Evolutionary conservation across 1,284 basidiomycete genomes (phyloP), one percentile per base, ranked within the genome.

Genomic region (Rhizoctonia solani): DNA sequence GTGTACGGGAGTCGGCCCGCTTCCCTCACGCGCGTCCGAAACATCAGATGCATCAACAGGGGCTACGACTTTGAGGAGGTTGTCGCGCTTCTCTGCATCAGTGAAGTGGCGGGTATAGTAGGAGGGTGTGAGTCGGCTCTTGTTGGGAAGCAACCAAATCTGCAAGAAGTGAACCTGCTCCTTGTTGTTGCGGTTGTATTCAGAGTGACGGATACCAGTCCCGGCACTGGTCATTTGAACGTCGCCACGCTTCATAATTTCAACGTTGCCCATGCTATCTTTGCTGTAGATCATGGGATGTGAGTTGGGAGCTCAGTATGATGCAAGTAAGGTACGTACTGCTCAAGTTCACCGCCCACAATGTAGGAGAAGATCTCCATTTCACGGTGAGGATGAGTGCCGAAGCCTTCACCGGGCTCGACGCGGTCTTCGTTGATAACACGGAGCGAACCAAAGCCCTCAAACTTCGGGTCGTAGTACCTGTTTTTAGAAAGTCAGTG

Each of bases 331-430:
- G 52, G 46, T 19, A 76, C 80, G 67, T 75, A 91, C 90, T 94
- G 90, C 72, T 91, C 87, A 27, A 94, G 81, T 72, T 88, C 81
- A 2, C 92, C 92, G n/a, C 77, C 74, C 32, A 94, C 84, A 54
- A 94, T 78, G 72, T 97, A 95, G 1, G 87, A 89, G 79, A 95
- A 97, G 72, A 98, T 98, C 75, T 98, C 93, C 72, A 92, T 92
- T 74, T 92, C 89, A 34, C 85, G 81, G 75, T 98, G 95, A 8
- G 83, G 81, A 71, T 98, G 94, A 0, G 87, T 88, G 2, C 92
- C 93, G 72, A 98, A 98, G 0, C 95, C 95, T 5, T 86, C 88
- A 2, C 78, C 75, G 3, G 90, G 79, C 1, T 84, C 84, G 29
- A 97, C 92, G 34, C 93, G 86, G 74, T 97, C 95, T 77, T 97